Evolutionary conservation across 176 grass and related monocot species (phyloP).

Genomic region (Stipa capillata): DNA sequence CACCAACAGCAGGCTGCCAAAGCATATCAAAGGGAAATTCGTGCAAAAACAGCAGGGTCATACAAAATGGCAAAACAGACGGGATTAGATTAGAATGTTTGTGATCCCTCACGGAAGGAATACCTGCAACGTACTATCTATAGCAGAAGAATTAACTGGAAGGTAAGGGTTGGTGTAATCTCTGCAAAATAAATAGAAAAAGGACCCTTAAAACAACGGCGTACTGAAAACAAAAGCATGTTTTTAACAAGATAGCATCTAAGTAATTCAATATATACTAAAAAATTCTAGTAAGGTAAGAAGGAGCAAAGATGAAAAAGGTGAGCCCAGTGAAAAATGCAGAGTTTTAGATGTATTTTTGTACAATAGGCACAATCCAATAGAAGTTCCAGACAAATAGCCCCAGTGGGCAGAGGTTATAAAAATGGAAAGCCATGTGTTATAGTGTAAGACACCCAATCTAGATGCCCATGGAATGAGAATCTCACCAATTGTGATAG

Average conservation of each 20-base stretch:
- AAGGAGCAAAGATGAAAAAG: neutral
- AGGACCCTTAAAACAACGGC: neutral
- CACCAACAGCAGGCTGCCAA: slow-evolving; percentile 54
- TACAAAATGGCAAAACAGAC: slow-evolving; percentile 23
- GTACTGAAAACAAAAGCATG: neutral
- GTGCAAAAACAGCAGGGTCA: neutral
- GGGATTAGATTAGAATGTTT: neutral
- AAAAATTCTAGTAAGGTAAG: neutral
- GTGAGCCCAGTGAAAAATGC: neutral
- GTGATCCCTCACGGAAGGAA: slow-evolving; percentile 10
- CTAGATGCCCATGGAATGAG: neutral
- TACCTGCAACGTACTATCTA: slow-evolving; percentile 75
- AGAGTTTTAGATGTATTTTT: neutral
- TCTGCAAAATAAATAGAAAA: slow-evolving; percentile 39
- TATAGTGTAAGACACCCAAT: neutral
- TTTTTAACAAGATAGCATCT: neutral
- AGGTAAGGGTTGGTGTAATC: slow-evolving; percentile 98
- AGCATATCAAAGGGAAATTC: slow-evolving; percentile 8
- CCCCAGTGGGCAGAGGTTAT: neutral
- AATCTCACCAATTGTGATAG: neutral
- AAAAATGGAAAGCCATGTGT: neutral
- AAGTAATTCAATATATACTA: neutral
- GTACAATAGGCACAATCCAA: neutral
- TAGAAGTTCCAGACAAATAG: neutral
- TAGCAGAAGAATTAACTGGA: slow-evolving; percentile 82